Base-by-base conservation (phyloP, 441 rosid species). In the Sinapis alba region DNA sequence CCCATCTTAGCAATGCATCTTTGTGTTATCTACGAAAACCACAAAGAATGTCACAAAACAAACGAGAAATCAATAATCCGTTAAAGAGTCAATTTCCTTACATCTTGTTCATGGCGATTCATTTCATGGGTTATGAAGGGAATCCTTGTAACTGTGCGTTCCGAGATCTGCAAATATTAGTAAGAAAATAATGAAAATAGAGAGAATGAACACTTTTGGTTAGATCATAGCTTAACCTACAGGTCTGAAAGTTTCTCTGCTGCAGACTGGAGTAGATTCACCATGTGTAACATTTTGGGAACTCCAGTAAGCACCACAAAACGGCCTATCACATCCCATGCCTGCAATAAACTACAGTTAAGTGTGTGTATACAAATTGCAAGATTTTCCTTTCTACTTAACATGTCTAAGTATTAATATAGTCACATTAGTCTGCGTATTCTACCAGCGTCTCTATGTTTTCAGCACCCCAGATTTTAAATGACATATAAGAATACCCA, bases 221-320 rank as follows among this genome's bases (percentile, higher is more conserved):
- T 27, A 78, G 50, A 18, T 41, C 70, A 12, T 30, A 67, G 79
- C 76, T 60, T 62, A 74, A 71, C 87, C 8, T 84, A 95, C 97
- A 7, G 87, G 90, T 84, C 66, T 87, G 60, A 95, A 91, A 78
- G 81, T 86, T 58, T 86, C 93, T 58, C 15, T 68, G 59, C 76
- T 53, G 82, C 99, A 95, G 38, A 91, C 58, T 61, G 81, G 82
- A 41, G 81, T 69, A 47, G 77, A 53, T 69, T 75, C 82, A 72
- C 85, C 78, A 57, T 81, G 65, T 5, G 78, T 71, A 75, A 86
- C 83, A 71, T 83, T 84, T 80, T 70, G 84, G 24, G 88, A 69
- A 72, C 78, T 88, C 98, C 97, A 94, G 65, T 91, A 91, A 59
- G 97, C 91, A 73, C 96, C 93, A 71, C 98, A 92, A 85, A 85